Evolutionary conservation across 2,329 filamentous ascomycete species (phyloP), one percentile per base, ranked within the genome.

Genomic region (Stagonosporopsis cucurbitacearum): DNA sequence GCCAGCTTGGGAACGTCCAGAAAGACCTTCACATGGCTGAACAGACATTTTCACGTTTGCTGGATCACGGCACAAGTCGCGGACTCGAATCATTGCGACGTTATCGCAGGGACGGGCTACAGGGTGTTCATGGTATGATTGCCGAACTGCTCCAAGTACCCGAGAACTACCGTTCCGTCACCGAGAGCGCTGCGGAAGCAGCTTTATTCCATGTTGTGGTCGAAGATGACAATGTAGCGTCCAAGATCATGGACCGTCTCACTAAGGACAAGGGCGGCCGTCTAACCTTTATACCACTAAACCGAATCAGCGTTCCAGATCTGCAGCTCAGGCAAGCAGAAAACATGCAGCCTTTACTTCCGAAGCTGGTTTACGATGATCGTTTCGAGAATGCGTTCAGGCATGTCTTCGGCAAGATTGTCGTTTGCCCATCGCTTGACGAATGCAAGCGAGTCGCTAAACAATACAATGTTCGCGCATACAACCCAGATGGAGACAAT

Each of bases 151-250:
- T 98, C 66, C 86, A 92, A 50, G 92, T 96, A 44, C 86, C 83
- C 54, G 92, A 96, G 49, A 85, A 86, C 49, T 98, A 96, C 77
- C 87, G 92, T 58, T 87, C 93, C 11, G 92, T 95, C 2, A 89
- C 96, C 9, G 95, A 99, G 77, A 92, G 96, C 66, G 95, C 93
- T 47, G 95, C 94, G 2, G 95, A 95, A 17, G 88, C 88, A 60
- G 96, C 92, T 72, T 82, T 99, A 8, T 99, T 99, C 78, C 92
- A 99, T 76, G 96, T 96, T 64, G 88, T 99, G 11, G 94, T 98
- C 39, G 94, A 99, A 73, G 94, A 89, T 45, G 92, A 96, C 58
- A 86, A 90, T 36, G 97, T 93, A 0, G 92, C 93, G 0, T 92
- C 91, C 1, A 86, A 86, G 64, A 85, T 97, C 30, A 86, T 95